A percentile compares a stretch with the other conserved stretches of the same genome.
Conservation (phyloP, 441 rosid species). For the Syzygium malaccense region DNA sequence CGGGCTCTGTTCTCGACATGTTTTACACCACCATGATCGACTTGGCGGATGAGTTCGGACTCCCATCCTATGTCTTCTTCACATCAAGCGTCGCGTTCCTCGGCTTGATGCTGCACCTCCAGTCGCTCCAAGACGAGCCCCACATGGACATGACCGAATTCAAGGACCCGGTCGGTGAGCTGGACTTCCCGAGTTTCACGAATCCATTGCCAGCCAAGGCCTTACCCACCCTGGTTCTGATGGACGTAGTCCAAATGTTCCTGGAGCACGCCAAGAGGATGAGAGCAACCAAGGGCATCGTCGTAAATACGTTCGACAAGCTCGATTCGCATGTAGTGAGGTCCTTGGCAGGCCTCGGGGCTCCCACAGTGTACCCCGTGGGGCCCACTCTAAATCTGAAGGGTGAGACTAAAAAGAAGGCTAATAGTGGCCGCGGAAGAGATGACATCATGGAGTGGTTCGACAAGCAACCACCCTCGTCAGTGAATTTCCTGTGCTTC, state of each 20-base stretch:
- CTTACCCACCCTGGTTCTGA: conserved; percentile 16
- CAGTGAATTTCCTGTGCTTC: background rate
- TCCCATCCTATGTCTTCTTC: conserved; percentile 37
- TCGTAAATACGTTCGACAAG: background rate
- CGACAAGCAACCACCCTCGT: background rate
- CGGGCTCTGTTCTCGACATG: conserved; percentile 36
- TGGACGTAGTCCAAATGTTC: background rate
- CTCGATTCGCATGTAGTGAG: background rate
- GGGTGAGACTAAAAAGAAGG: background rate
- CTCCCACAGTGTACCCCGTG: background rate
- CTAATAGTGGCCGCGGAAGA: background rate
- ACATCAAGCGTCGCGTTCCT: conserved; percentile 35
- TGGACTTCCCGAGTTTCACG: conserved; percentile 29
- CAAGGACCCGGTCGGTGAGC: conserved; percentile 23
- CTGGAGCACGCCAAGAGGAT: background rate
- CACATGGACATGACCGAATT: conserved; percentile 15
- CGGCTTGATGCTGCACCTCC: conserved; percentile 15
- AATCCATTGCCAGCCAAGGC: conserved; percentile 32
- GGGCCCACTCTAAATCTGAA: background rate
- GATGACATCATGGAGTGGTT: background rate
- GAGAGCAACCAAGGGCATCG: conserved; percentile 2
- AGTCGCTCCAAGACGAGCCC: conserved; percentile 17
- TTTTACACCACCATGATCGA: conserved; percentile 37
- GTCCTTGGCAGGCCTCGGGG: background rate
- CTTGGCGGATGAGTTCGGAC: conserved; percentile 26